Percentiles rank a stretch among this genome's conserved stretches.
Evolutionary conservation across 2,329 filamentous ascomycete genomes (phyloP).

Genomic region (Teratosphaeria viscida): DNA sequence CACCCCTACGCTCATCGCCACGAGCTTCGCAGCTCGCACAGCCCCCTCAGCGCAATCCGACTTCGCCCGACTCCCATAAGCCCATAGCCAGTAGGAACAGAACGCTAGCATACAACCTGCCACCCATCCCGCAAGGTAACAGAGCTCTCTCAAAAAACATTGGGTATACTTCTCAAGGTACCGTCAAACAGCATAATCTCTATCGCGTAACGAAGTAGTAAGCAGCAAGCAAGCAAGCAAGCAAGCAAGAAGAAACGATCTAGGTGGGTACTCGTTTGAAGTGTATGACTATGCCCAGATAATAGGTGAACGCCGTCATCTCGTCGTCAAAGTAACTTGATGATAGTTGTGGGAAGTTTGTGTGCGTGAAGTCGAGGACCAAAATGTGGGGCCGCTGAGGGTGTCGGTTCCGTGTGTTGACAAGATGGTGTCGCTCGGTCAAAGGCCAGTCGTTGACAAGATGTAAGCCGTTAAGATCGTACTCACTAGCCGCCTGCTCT

Average conservation of each 20-base stretch:
- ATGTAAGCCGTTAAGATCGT: background rate
- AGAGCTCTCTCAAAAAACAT: background rate
- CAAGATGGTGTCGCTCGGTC: background rate
- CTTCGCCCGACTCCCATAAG: background rate
- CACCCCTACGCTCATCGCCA: background rate
- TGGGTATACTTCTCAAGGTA: slow-evolving; percentile 3
- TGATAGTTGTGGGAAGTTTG: background rate
- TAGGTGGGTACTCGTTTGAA: slow-evolving; percentile 4
- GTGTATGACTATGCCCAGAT: background rate
- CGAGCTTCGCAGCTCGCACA: background rate
- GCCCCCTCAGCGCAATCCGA: background rate
- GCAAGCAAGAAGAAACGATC: background rate
- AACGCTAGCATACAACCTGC: background rate
- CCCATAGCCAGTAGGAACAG: background rate
- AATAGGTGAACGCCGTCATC: slow-evolving; percentile 5
- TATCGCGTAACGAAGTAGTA: background rate
- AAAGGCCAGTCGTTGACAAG: background rate
- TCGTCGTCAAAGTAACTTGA: slow-evolving; percentile 6
- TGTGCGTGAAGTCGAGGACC: background rate
- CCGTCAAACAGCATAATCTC: background rate
- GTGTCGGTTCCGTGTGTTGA: background rate
- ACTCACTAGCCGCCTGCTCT: slow-evolving; percentile 8
- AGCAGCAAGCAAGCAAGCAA: background rate
- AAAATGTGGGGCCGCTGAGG: background rate
- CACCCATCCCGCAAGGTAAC: background rate